These are phyloP conservation scores for Solanum virginianum DNA, from an alignment of 257 asterid genomes.

Conservation along the genomic window DNA sequence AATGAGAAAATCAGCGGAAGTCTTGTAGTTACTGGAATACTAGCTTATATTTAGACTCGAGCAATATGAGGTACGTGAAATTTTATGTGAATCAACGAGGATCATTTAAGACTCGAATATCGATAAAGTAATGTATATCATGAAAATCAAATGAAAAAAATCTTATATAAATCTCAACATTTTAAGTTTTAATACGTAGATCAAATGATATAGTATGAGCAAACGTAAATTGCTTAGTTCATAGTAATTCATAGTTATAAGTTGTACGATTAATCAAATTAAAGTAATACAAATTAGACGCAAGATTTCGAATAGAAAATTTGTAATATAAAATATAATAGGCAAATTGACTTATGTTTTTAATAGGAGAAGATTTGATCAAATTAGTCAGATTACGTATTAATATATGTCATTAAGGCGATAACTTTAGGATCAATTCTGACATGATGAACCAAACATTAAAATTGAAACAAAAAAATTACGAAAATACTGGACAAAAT, in stretches of 20 bases:
- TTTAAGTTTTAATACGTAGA: not conserved
- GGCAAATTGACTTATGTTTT: not conserved
- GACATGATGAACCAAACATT: not conserved
- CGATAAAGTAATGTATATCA: not conserved
- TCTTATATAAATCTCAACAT: not conserved
- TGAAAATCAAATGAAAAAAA: not conserved
- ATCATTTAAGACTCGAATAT: not conserved
- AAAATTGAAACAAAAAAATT: not conserved
- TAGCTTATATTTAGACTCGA: not conserved
- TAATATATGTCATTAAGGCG: not conserved
- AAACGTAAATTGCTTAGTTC: not conserved
- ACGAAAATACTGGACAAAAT: not conserved
- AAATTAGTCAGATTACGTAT: not conserved
- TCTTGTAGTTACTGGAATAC: not conserved
- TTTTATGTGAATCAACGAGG: not conserved
- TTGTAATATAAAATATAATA: not conserved
- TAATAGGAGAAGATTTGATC: not conserved
- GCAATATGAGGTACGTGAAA: accelerated
- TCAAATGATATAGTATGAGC: not conserved
- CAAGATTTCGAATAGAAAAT: not conserved
- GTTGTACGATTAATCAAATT: not conserved
- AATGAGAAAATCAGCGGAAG: no score
- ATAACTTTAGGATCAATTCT: not conserved
- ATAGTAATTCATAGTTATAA: not conserved
- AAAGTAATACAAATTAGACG: not conserved